Conservation (phyloP, 202 grass and related monocot species). For the Eragrostis tef region DNA sequence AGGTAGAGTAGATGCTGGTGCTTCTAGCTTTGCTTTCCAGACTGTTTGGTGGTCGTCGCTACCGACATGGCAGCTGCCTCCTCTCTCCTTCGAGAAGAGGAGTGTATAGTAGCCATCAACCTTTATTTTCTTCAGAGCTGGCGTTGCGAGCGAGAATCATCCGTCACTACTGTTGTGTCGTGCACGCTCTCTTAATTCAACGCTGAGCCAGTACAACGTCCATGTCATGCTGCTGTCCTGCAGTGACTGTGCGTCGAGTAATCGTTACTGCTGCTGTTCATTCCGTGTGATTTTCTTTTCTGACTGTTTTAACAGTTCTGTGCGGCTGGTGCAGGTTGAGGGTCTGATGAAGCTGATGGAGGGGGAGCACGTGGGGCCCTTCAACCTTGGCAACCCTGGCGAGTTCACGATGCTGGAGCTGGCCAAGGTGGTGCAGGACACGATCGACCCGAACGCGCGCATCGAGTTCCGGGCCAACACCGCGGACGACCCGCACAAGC, state of each 20-base stretch:
- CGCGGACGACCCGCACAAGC: constrained; percentile 96
- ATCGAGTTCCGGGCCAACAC: constrained; percentile 90
- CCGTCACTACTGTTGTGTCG: not conserved
- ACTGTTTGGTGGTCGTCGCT: constrained; percentile 37
- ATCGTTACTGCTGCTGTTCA: no score
- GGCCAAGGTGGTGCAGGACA: constrained; percentile 91
- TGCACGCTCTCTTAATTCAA: not conserved
- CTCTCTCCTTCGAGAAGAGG: not conserved
- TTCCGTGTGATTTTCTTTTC: no score
- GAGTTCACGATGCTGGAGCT: constrained; percentile 98
- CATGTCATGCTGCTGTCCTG: not conserved
- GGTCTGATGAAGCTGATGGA: constrained; percentile 95
- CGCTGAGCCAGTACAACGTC: not conserved
- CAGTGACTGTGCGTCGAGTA: not conserved
- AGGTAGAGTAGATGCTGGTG: not conserved
- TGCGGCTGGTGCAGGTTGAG: constrained; percentile 54
- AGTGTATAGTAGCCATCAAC: not conserved
- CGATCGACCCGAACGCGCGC: constrained; percentile 72
- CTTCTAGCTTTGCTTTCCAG: not conserved
- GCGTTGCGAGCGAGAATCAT: not conserved
- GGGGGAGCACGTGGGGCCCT: constrained; percentile 76
- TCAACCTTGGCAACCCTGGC: constrained; percentile 91
- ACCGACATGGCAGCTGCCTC: not conserved
- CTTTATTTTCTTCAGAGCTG: not conserved
- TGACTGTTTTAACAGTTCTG: not conserved